Conservation (phyloP, 2,329 filamentous ascomycete genomes). For the Colletotrichum navitas region DNA sequence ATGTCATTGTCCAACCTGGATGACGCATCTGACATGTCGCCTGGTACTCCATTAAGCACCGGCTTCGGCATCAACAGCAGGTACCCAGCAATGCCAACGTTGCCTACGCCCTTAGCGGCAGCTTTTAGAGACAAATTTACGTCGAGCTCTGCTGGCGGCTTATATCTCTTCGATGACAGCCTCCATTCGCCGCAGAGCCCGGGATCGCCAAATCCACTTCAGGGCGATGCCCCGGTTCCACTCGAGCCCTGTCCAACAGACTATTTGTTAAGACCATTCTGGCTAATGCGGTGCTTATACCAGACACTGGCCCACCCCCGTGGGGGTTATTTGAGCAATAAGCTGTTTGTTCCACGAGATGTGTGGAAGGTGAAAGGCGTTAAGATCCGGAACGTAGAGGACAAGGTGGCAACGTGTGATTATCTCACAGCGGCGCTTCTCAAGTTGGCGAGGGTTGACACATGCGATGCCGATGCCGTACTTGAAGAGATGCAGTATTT, state of each 20-base stretch:
- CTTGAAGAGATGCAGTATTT: slow-evolving; percentile 94
- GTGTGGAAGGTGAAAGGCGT: slow-evolving; percentile 95
- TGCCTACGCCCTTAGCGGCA: slow-evolving; percentile 76
- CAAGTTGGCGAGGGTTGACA: slow-evolving; percentile 87
- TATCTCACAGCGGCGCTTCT: slow-evolving; percentile 88
- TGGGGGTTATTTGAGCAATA: slow-evolving; percentile 91
- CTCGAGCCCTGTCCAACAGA: slow-evolving; percentile 94
- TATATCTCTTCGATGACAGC: slow-evolving; percentile 86
- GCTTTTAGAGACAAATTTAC: slow-evolving; percentile 71
- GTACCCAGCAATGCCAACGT: slow-evolving; percentile 68
- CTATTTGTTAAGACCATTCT: slow-evolving; percentile 92
- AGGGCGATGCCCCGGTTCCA: slow-evolving; percentile 76
- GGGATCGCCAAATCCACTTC: slow-evolving; percentile 74
- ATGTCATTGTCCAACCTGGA: slow-evolving; percentile 75
- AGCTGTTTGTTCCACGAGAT: slow-evolving; percentile 91
- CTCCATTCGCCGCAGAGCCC: slow-evolving; percentile 77
- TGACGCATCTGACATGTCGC: slow-evolving; percentile 75
- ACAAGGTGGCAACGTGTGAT: slow-evolving; percentile 94
- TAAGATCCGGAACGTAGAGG: slow-evolving; percentile 90
- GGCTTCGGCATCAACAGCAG: slow-evolving; percentile 67
- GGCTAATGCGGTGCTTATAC: slow-evolving; percentile 95
- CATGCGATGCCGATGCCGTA: slow-evolving; percentile 89
- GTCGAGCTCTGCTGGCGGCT: slow-evolving; percentile 72
- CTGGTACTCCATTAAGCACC: slow-evolving; percentile 79
- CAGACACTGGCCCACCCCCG: slow-evolving; percentile 92